Evolutionary conservation across 2,329 filamentous ascomycete genomes (phyloP), one percentile per base, ranked within the genome.

Genomic region (Xylariaceae sp.): DNA sequence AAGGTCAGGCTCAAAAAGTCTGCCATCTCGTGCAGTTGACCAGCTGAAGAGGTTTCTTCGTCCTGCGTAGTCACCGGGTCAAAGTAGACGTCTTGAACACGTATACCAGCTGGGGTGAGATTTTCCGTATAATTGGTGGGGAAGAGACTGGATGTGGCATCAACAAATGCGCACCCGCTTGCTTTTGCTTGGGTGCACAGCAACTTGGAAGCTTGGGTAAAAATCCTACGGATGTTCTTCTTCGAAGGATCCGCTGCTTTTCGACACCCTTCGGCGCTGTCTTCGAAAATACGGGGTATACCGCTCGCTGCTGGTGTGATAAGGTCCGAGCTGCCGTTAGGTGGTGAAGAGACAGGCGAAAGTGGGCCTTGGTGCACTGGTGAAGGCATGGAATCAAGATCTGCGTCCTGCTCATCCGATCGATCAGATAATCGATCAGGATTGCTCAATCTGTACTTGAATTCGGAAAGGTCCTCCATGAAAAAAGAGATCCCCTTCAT

Each of bases 401-500:
- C 47, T 3, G 47, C 46, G 13, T 40, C 47, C 28, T 40, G 37
- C 7, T 36, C 30, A 22, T 52, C 49, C 6, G 42, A 32, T 13
- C 41, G 45, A 3, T 17, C 16, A 34, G 19, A 26, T 17, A 24
- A 9, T 26, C 31, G 29, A 19, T 40, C 22, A 19, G 29, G 15
- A 40, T 34, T 34, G 37, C 48, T 51, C 22, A 54, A 15, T 38
- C 49, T 45, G 19, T 48, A 47, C 26, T 54, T 54, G 17, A 44
- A 52, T 44, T 52, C 48, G 13, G 49, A 52, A 7, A 52, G 19
- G 37, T 54, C 51, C 31, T 54, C 51, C 8, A 54, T 35, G 16
- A 54, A 54, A 33, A 51, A 45, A 7, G 51, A 52, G 22, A 52
- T 49, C 3, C 50, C 49, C 41, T 45, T 51, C 45, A 52, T 51